phyloP scores from a whole-genome alignment of 202 grass and related monocot genomes.

The Setaria italica region DNA sequence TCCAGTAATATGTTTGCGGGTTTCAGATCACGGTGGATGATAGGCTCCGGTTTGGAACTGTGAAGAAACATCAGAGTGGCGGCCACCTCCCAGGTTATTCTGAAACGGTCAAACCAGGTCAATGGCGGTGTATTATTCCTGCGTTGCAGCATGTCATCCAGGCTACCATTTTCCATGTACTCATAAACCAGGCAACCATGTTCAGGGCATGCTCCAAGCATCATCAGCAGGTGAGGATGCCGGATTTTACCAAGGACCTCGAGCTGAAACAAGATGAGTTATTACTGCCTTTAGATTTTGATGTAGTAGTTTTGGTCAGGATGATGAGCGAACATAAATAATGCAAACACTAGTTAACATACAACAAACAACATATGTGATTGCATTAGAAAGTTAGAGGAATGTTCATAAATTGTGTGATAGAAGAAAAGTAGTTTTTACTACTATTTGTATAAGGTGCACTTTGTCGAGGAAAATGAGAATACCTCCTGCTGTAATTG shows the following conservation, averaged over 20 bases:
- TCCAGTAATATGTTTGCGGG: constrained; percentile 94
- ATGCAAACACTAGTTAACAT: constrained; percentile 2
- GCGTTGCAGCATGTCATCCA: constrained; percentile 77
- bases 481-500: constrained; percentile 94
- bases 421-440: background rate
- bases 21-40: constrained; percentile 95
- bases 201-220: constrained; percentile 92
- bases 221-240: constrained; percentile 79
- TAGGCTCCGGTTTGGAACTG: constrained; percentile 78
- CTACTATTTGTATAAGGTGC: constrained; percentile 9
- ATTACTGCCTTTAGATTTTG: background rate
- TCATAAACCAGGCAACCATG: constrained; percentile 85
- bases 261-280: constrained; percentile 59
- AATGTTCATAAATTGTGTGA: background rate
- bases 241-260: constrained; percentile 79
- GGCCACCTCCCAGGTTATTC: constrained; percentile 87
- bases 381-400: background rate
- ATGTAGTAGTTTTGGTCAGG: background rate
- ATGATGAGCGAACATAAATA: constrained; percentile 10
- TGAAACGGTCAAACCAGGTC: constrained; percentile 74
- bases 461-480: constrained; percentile 19
- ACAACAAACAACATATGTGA: background rate
- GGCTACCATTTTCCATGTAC: constrained; percentile 92
- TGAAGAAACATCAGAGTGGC: constrained; percentile 83
- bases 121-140: constrained; percentile 55